Evolutionary conservation across 371 early-diverging fungal genomes (phyloP).

Genomic region (Dichotomocladium elegans): DNA sequence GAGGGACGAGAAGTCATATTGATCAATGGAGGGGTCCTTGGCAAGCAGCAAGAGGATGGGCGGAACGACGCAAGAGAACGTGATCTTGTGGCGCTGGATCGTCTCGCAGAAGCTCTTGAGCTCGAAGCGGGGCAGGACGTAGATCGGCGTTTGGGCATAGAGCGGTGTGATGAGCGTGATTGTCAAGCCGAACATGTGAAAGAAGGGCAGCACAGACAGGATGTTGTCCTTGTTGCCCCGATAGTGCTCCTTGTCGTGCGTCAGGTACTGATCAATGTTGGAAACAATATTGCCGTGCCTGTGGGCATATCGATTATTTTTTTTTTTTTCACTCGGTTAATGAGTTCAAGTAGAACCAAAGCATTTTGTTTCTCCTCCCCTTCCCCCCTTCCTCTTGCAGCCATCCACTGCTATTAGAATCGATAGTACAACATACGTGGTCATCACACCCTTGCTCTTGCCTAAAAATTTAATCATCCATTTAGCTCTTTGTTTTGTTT

Average conservation of each 20-base stretch:
- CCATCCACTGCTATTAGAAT: neutral
- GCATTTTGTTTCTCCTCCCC: no score
- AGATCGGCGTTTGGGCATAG: slow-evolving; percentile 34
- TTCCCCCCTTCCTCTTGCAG: no score
- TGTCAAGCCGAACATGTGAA: slow-evolving; percentile 57
- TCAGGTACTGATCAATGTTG: slow-evolving; percentile 57
- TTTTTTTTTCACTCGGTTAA: no score
- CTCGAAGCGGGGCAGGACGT: slow-evolving; percentile 70
- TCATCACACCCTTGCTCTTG: slow-evolving; percentile 74
- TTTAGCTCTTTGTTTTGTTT: no score
- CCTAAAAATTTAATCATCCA: no score
- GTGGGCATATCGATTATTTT: no score
- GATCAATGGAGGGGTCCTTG: slow-evolving; percentile 59
- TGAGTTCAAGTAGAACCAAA: no score
- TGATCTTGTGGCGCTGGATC: slow-evolving; percentile 56
- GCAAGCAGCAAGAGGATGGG: slow-evolving; percentile 67
- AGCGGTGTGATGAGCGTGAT: slow-evolving; percentile 21
- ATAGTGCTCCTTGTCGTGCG: slow-evolving; percentile 17
- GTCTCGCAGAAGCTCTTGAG: slow-evolving; percentile 50
- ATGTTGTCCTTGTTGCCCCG: slow-evolving; percentile 13
- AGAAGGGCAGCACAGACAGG: slow-evolving; percentile 73
- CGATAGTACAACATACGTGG: slow-evolving; percentile 60
- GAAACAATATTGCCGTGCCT: slow-evolving; percentile 74
- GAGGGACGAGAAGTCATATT: slow-evolving; percentile 65
- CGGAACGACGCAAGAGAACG: slow-evolving; percentile 69